Conservation (phyloP, 208 protist species). For the Leishmania lainsoni region DNA sequence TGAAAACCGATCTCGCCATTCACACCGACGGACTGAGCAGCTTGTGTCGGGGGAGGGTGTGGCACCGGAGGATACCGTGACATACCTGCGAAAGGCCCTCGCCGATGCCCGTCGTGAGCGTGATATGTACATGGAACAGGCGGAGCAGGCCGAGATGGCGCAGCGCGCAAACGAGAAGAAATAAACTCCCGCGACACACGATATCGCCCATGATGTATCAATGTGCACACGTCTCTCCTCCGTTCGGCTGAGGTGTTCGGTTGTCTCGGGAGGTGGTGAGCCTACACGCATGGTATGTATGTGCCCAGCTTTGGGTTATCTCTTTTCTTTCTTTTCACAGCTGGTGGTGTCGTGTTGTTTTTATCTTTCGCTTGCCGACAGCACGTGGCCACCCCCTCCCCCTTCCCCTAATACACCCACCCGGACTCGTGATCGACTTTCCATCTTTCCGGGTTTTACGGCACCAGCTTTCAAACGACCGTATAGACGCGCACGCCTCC, state of each 20-base stretch:
- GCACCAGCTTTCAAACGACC: neutral
- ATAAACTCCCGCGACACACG: neutral
- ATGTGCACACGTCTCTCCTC: neutral
- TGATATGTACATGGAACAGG: slow-evolving; percentile 47
- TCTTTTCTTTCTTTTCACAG: slow-evolving; percentile 16
- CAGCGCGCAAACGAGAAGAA: neutral
- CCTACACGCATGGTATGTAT: neutral
- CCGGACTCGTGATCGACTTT: neutral
- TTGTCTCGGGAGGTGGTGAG: neutral
- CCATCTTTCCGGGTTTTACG: neutral
- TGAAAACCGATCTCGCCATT: slow-evolving; percentile 13
- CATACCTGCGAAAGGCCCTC: slow-evolving; percentile 58
- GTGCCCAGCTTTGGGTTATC: neutral
- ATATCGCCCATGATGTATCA: neutral
- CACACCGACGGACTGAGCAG: slow-evolving; percentile 20
- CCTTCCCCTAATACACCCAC: neutral
- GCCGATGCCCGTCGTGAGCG: slow-evolving; percentile 55
- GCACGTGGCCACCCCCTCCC: neutral
- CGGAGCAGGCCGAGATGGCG: slow-evolving; percentile 30
- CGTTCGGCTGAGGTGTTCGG: neutral
- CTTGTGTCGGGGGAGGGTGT: slow-evolving; percentile 40
- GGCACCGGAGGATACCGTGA: slow-evolving; percentile 48
- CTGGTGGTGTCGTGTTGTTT: neutral
- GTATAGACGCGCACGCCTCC: neutral
- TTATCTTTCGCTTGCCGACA: neutral